phyloP scores from a whole-genome alignment of 495 filamentous ascomycete species.

The Hypoxylon fuscum region DNA sequence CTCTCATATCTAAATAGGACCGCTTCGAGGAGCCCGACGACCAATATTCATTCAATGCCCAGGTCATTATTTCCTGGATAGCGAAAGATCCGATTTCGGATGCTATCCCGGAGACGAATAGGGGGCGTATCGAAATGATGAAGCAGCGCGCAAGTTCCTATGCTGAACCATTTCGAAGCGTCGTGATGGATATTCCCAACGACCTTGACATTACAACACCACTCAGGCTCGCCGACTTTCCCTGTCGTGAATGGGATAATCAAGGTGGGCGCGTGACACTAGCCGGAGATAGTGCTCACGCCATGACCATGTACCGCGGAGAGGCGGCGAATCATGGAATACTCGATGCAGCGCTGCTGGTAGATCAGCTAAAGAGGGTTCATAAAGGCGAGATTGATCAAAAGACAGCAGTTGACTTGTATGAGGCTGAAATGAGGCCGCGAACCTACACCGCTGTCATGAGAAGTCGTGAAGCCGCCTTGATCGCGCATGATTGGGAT shows the following conservation, averaged over 20 bases:
- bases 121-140: slow-evolving; percentile 45
- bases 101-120: slow-evolving; percentile 17
- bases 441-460: slow-evolving; percentile 59
- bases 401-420: slow-evolving; percentile 49
- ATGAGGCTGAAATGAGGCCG: slow-evolving; percentile 60
- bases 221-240: slow-evolving; percentile 63
- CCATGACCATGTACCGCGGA: slow-evolving; percentile 70
- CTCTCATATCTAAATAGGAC: slow-evolving; percentile 5
- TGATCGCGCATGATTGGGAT: slow-evolving; percentile 63
- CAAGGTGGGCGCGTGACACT: slow-evolving; percentile 55
- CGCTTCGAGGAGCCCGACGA: slow-evolving; percentile 13
- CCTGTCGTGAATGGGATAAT: slow-evolving; percentile 48
- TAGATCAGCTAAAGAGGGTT: slow-evolving; percentile 37
- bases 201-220: slow-evolving; percentile 53
- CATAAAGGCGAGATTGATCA: slow-evolving; percentile 23
- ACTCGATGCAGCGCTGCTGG: slow-evolving; percentile 58
- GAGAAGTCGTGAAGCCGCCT: slow-evolving; percentile 62
- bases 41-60: slow-evolving; percentile 42
- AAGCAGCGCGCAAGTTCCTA: slow-evolving; percentile 59
- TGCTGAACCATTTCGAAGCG: slow-evolving; percentile 56
- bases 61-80: slow-evolving; percentile 44
- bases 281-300: slow-evolving; percentile 65
- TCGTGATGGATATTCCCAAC: slow-evolving; percentile 58
- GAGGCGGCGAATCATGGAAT: slow-evolving; percentile 70
- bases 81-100: slow-evolving; percentile 23